Evolutionary conservation across 2,329 filamentous ascomycete genomes (phyloP), one percentile per base, ranked within the genome.

Genomic region (Fusarium irregulare): DNA sequence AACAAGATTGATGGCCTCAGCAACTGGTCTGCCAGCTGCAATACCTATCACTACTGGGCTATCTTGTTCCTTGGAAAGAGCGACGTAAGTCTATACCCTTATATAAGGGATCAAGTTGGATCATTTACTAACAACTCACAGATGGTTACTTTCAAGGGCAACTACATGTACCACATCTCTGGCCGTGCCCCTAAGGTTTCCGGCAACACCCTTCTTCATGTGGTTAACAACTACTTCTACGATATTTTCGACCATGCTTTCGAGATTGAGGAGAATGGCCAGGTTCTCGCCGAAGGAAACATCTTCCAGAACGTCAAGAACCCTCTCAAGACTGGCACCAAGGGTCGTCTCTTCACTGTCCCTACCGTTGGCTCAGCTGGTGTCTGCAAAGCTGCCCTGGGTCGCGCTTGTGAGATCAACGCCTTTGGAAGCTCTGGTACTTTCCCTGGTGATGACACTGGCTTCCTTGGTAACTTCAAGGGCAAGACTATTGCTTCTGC

Each of bases 201-300:
- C 25, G 86, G 86, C 76, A 87, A 87, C 57, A 82, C 88, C 45
- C 79, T 82, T n/a, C 77, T 89, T 50, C 88, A 90, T 77, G 85
- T 85, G 30, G 85, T 88, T 74, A 89, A 89, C 84, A 89, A 89
- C 83, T 88, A 86, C 83, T 89, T 83, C 80, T 82, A 86, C 75
- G 81, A 84, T 72, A 85, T 84, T 76, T 75, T 78, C 23, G 84
- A 84, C 51, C 88, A 89, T 77, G 85, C 86, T n/a, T 89, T 89
- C 75, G 88, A 88, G 77, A 77, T 83, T 46, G 81, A 80, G 54
- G 48, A 75, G 6, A 80, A 82, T 6, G 82, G 82, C 41, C 79
- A 73, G 47, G 82, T 87, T 45, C 79, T 89, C 23, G 84, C 84
- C 4, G 87, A 89, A 78, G 87, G 87, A 37, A 88, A 87, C 72